These are phyloP conservation scores for Sporothrix brasiliensis DNA, from an alignment of 2,329 filamentous ascomycete species.

Conservation along the genomic window DNA sequence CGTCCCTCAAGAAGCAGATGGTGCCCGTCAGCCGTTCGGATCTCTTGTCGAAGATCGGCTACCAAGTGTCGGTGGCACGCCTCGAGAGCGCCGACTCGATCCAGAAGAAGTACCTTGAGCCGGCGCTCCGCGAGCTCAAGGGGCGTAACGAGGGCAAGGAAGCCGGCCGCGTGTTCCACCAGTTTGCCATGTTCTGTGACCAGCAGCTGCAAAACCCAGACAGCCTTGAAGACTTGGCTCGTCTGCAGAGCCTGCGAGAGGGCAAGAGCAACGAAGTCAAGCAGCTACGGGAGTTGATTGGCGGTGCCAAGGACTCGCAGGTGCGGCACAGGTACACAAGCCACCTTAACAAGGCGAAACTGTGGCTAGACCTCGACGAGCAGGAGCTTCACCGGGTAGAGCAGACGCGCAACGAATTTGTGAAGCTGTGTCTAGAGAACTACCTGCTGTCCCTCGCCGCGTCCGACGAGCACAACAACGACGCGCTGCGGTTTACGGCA, in stretches of 20 bases:
- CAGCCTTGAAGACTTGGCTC: conserved; percentile 78
- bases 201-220: conserved; percentile 88
- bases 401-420: conserved; percentile 75
- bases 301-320: conserved; percentile 55
- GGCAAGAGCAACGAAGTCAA: conserved; percentile 79
- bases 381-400: conserved; percentile 80
- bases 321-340: conserved; percentile 60
- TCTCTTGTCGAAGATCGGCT: conserved; percentile 81
- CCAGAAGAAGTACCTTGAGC: conserved; percentile 80
- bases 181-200: conserved; percentile 94
- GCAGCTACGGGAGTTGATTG: conserved; percentile 67
- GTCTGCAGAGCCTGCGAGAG: conserved; percentile 76
- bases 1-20: conserved; percentile 66
- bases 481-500: conserved; percentile 87
- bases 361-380: conserved; percentile 88
- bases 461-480: conserved; percentile 86
- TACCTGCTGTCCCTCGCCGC: conserved; percentile 83
- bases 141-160: conserved; percentile 68
- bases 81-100: conserved; percentile 91
- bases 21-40: conserved; percentile 75
- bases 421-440: conserved; percentile 89
- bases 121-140: conserved; percentile 79
- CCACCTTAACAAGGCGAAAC: conserved; percentile 71
- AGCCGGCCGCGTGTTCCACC: conserved; percentile 86
- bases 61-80: conserved; percentile 85